Evolutionary conservation across 2,329 filamentous ascomycete genomes (phyloP).

Genomic region (Penicillium italicum): DNA sequence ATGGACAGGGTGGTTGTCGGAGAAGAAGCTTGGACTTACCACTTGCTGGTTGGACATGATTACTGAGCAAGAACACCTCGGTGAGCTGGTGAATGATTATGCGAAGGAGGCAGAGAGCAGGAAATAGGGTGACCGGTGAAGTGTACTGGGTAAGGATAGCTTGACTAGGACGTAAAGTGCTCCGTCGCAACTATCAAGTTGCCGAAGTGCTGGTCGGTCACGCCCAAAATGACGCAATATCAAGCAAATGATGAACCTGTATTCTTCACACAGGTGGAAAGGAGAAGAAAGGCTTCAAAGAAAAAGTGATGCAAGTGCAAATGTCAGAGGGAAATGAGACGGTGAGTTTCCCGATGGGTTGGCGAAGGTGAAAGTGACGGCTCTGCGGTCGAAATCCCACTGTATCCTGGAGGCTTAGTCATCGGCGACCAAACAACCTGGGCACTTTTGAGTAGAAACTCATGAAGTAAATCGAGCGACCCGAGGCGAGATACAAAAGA

Average conservation of each 20-base stretch:
- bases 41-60: constrained; percentile 49
- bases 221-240: constrained; percentile 9
- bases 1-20: constrained; percentile 18
- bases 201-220: constrained; percentile 18
- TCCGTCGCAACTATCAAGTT: constrained; percentile 23
- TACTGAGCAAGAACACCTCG: constrained; percentile 10
- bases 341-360: constrained; percentile 27
- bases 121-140: constrained; percentile 9
- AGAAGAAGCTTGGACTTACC: constrained; percentile 38
- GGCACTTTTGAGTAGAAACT: constrained; percentile 1
- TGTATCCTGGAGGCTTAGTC: constrained; percentile 33
- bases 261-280: background rate
- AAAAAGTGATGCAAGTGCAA: background rate
- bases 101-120: constrained; percentile 15
- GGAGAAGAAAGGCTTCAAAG: background rate
- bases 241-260: background rate
- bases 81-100: constrained; percentile 11
- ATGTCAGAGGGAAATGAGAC: constrained; percentile 1
- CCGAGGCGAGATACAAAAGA: background rate
- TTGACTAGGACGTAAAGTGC: constrained; percentile 9
- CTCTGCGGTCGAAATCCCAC: constrained; percentile 38
- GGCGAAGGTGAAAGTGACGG: constrained; percentile 36
- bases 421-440: constrained; percentile 13
- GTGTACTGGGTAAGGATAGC: constrained; percentile 24
- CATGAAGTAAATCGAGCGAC: background rate